Conservation (phyloP, 2,329 filamentous ascomycete species). For the Verticillium isaacii region DNA sequence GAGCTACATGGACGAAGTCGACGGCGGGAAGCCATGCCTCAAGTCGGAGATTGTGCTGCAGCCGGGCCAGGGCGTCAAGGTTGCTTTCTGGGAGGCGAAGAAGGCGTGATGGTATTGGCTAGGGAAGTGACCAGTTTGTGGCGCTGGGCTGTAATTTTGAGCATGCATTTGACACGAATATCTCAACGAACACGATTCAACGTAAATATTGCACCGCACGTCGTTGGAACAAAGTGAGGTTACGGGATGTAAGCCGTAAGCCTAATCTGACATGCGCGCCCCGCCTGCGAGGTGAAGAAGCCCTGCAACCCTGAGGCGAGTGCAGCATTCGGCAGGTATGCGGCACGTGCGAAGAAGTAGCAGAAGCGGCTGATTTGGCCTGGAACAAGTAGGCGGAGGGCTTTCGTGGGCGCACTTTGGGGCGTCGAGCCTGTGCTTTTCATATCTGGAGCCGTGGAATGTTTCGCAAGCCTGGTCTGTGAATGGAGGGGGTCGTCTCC, state of each 20-base stretch:
- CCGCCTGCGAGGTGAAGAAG: too few relatives aligned
- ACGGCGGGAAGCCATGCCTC: slow-evolving; percentile 47
- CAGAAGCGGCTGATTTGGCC: too few relatives aligned
- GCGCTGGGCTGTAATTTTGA: background rate
- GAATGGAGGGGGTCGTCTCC: too few relatives aligned
- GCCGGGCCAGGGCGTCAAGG: slow-evolving; percentile 53
- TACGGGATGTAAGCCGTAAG: background rate
- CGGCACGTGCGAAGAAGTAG: too few relatives aligned
- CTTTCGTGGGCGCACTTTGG: too few relatives aligned
- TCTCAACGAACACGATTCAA: background rate
- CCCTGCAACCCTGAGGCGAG: too few relatives aligned
- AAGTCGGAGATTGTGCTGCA: slow-evolving; percentile 57
- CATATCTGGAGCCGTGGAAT: too few relatives aligned
- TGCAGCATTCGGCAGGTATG: too few relatives aligned
- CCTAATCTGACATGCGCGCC: background rate
- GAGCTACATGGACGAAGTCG: slow-evolving; percentile 49
- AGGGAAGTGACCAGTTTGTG: background rate
- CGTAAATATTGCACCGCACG: too few relatives aligned
- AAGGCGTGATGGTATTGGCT: slow-evolving; percentile 9
- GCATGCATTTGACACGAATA: background rate
- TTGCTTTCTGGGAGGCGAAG: slow-evolving; percentile 49
- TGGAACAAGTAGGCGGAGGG: too few relatives aligned
- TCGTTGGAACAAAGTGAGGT: background rate
- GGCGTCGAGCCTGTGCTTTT: too few relatives aligned
- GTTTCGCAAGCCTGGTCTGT: too few relatives aligned